Evolutionary conservation across 108 stramenopile species (phyloP).

Genomic region (Cyclotella kingstonii): DNA sequence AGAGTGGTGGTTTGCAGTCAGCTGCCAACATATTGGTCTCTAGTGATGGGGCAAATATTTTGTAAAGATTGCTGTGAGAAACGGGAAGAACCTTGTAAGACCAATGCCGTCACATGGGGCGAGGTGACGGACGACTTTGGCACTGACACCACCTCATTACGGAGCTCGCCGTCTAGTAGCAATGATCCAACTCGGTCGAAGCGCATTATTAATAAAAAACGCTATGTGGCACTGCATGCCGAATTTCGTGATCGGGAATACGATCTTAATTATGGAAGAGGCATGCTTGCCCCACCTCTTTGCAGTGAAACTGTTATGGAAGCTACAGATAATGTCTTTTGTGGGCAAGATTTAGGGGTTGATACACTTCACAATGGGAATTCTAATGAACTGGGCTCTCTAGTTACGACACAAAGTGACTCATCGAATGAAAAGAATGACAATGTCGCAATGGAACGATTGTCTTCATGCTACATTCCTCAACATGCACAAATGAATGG

Average conservation of each 20-base stretch:
- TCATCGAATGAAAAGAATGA: constrained; percentile 7
- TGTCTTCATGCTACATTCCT: too few relatives aligned
- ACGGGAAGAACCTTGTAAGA: neutral
- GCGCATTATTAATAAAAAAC: constrained; percentile 32
- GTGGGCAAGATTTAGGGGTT: constrained; percentile 29
- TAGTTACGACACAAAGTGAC: neutral
- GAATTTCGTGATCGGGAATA: constrained; percentile 29
- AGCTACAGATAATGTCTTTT: constrained; percentile 35
- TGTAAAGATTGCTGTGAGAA: constrained; percentile 23
- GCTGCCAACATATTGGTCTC: too few relatives aligned
- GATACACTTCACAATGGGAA: constrained; percentile 13
- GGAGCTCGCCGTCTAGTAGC: neutral
- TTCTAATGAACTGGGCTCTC: neutral
- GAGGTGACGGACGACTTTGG: constrained; percentile 2
- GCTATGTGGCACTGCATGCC: constrained; percentile 32
- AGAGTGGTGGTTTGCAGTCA: too few relatives aligned
- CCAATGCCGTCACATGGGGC: constrained; percentile 26
- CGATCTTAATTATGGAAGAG: neutral
- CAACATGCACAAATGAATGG: neutral
- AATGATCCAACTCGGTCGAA: constrained; percentile 16
- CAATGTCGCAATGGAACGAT: too few relatives aligned
- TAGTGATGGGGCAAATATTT: constrained; percentile 32
- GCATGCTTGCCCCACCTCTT: constrained; percentile 12
- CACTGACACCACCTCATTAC: constrained; percentile 1
- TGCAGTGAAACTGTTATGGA: constrained; percentile 20